Conservation (phyloP, 1,284 basidiomycete genomes). For the Cryptococcus sp. region DNA sequence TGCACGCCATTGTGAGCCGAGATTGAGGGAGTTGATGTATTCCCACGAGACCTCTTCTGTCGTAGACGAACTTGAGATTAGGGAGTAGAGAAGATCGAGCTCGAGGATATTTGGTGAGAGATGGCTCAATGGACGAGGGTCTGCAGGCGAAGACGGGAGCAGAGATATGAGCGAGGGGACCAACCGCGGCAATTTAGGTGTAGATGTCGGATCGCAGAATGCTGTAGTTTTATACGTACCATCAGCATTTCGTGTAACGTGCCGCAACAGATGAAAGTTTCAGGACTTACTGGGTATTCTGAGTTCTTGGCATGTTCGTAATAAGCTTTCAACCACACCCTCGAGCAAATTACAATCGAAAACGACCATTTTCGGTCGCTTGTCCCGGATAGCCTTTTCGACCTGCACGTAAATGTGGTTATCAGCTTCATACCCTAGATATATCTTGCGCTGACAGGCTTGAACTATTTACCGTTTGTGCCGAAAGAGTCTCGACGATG, state of each 20-base stretch:
- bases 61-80: constrained; percentile 8
- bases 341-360: constrained; percentile 79
- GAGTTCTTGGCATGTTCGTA: constrained; percentile 55
- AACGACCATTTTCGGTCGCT: constrained; percentile 65
- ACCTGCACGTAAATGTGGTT: constrained; percentile 7
- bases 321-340: constrained; percentile 59
- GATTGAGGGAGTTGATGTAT: constrained; percentile 63
- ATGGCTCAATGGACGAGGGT: constrained; percentile 58
- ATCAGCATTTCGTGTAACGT: constrained; percentile 1
- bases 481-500: constrained; percentile 62
- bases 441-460: not conserved
- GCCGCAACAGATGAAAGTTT: constrained; percentile 1
- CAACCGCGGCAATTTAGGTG: constrained; percentile 71
- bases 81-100: constrained; percentile 65
- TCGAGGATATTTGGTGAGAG: constrained; percentile 79
- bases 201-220: constrained; percentile 76
- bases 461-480: constrained; percentile 55
- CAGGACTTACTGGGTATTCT: constrained; percentile 60
- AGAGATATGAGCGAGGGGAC: constrained; percentile 63
- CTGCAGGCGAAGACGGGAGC: constrained; percentile 26
- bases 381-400: constrained; percentile 10
- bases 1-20: constrained; percentile 65
- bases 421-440: not conserved
- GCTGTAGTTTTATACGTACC: constrained; percentile 28
- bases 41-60: constrained; percentile 16